Evolutionary conservation across 2,329 filamentous ascomycete genomes (phyloP), one percentile per base, ranked within the genome.

Genomic region (Neopestalotiopsis sp.): DNA sequence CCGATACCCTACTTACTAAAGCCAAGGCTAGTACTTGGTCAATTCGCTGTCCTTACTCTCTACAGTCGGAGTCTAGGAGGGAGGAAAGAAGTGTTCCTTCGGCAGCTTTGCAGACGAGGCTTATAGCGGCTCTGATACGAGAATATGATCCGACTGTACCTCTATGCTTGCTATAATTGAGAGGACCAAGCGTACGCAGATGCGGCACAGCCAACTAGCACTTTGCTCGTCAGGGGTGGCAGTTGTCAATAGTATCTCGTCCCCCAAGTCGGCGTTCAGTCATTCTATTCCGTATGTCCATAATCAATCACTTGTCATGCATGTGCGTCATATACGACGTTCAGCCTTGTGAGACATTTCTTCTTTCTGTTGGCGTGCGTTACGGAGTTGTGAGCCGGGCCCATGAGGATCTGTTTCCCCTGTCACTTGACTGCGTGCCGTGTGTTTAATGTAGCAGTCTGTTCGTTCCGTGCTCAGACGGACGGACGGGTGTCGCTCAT

Each of bases 331-430:
- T 28, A 34, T 20, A 24, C 12, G 42, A 14, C 63, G 20, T 66
- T 66, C 63, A 66, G 63, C 63, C 63, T 38, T 66, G 63, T 58
- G 49, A 66, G 63, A 66, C 63, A 66, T 66, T 66, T 38, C 28
- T 32, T 56, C 14, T 49, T 65, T 32, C 30, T 66, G 49, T n/a
- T 65, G n/a, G 42, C 38, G 28, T 38, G 17, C 53, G 24, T 38
- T 45, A 13, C 61, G n/a, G 63, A 24, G 28, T n/a, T 38, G 34
- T 12, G 28, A 40, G n/a, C 40, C 38, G 53, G 34, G 12, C 30
- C 42, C 28, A 49, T 38, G 32, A 28, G 42, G 32, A 53, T 17
- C 4, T 49, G 24, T 30, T 53, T 30, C 40, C 42, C 30, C 28
- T 38, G 63, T 66, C 17, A 56, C 63, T 66, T 56, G 32, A 49